Conservation (phyloP, 2,329 filamentous ascomycete species). For the Nothomitra cinnamomea region DNA sequence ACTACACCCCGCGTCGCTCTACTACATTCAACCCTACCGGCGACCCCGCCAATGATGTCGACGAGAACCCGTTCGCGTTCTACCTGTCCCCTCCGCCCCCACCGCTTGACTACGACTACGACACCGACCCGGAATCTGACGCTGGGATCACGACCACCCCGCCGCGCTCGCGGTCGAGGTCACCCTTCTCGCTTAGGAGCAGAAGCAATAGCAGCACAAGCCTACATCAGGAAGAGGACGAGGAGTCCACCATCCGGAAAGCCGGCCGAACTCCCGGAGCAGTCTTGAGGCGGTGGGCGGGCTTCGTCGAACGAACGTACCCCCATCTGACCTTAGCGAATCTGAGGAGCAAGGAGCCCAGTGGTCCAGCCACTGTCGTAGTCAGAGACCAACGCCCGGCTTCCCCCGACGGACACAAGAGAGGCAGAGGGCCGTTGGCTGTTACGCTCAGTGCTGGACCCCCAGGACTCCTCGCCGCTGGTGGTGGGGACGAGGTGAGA, state of each 20-base stretch:
- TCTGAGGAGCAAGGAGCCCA: neutral
- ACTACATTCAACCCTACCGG: neutral
- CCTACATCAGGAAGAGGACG: neutral
- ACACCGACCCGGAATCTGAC: neutral
- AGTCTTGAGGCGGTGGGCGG: neutral
- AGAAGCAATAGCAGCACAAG: neutral
- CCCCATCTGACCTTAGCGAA: neutral
- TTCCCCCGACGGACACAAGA: neutral
- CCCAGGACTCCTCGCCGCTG: no score
- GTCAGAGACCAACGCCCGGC: neutral
- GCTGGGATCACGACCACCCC: neutral
- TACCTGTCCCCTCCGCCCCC: neutral
- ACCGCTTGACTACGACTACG: neutral
- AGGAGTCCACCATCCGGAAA: neutral
- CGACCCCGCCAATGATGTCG: neutral
- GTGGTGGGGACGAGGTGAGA: neutral
- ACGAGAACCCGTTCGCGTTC: slow-evolving; percentile 3
- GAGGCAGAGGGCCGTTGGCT: neutral
- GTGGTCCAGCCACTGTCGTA: neutral
- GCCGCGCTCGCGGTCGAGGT: slow-evolving; percentile 1
- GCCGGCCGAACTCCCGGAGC: neutral
- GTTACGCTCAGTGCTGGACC: neutral
- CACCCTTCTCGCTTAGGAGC: neutral
- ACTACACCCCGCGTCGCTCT: neutral
- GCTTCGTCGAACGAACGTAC: neutral